Evolutionary conservation across 371 early-diverging fungal genomes (phyloP).

Genomic region (Zopfochytrium polystomum): DNA sequence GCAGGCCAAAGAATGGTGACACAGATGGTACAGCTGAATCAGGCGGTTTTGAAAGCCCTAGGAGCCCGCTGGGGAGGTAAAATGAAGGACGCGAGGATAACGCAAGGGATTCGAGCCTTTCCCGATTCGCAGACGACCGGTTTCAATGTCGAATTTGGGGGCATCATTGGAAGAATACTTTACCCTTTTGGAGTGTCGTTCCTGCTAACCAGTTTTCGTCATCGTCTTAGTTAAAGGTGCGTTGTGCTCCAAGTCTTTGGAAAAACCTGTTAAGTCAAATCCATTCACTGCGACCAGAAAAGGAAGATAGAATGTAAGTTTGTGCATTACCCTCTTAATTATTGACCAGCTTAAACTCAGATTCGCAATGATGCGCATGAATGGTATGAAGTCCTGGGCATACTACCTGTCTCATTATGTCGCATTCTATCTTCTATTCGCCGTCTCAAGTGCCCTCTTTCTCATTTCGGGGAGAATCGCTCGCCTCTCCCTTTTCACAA

Average conservation of each 20-base stretch:
- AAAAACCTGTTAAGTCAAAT: neutral
- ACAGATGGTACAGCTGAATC: constrained; percentile 50
- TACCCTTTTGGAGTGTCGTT: constrained; percentile 75
- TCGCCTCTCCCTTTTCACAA: too few species aligned
- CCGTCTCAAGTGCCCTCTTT: neutral
- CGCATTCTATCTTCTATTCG: neutral
- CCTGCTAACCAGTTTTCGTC: constrained; percentile 68
- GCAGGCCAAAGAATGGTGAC: constrained; percentile 53
- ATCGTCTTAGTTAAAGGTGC: constrained; percentile 60
- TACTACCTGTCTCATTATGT: neutral
- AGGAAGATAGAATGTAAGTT: constrained; percentile 63
- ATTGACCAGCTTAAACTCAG: neutral
- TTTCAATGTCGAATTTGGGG: constrained; percentile 49
- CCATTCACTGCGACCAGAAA: constrained; percentile 30
- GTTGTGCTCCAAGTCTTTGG: neutral
- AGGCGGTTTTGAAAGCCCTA: constrained; percentile 50
- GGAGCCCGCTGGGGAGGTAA: constrained; percentile 3
- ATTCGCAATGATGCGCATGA: neutral
- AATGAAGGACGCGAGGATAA: constrained; percentile 44
- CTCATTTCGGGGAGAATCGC: neutral
- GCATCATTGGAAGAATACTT: constrained; percentile 56
- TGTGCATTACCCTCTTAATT: neutral
- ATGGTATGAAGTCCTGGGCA: neutral
- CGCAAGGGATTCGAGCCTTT: constrained; percentile 60
- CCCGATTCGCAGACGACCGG: constrained; percentile 45